These are phyloP conservation scores for Candida schatavii DNA, from an alignment of 805 yeast genomes.

Conservation along the genomic window DNA sequence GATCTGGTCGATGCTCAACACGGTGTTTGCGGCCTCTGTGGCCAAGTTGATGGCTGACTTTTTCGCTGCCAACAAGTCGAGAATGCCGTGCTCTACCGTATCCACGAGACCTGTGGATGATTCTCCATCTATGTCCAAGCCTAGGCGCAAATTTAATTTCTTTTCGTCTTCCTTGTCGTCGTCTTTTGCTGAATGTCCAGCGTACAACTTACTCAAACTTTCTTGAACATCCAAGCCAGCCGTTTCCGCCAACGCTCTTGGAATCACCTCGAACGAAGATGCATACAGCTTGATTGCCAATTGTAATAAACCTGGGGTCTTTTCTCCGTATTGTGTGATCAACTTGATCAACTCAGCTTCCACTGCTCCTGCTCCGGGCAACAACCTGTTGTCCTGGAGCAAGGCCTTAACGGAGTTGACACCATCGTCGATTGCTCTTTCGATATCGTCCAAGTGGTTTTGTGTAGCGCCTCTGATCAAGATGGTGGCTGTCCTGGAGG, in stretches of 20 bases:
- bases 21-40: slow-evolving; percentile 91
- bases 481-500: slow-evolving; percentile 80
- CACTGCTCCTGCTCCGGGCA: slow-evolving; percentile 96
- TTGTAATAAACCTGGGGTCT: slow-evolving; percentile 89
- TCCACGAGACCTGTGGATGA: slow-evolving; percentile 65
- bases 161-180: slow-evolving; percentile 28
- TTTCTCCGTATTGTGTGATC: slow-evolving; percentile 83
- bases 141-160: slow-evolving; percentile 53
- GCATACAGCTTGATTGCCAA: slow-evolving; percentile 93
- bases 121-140: slow-evolving; percentile 70
- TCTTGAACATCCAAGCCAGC: slow-evolving; percentile 90
- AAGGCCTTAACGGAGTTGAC: slow-evolving; percentile 88
- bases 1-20: slow-evolving; percentile 90
- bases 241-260: slow-evolving; percentile 90
- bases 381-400: slow-evolving; percentile 70
- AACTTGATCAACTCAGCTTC: slow-evolving; percentile 84
- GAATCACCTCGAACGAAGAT: slow-evolving; percentile 90
- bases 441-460: slow-evolving; percentile 88
- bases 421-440: slow-evolving; percentile 97
- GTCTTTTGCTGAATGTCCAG: slow-evolving; percentile 60
- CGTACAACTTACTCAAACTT: slow-evolving; percentile 82
- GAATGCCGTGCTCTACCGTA: slow-evolving; percentile 65
- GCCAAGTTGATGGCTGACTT: slow-evolving; percentile 88
- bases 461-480: slow-evolving; percentile 96
- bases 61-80: slow-evolving; percentile 78